Conservation (phyloP, 2,329 filamentous ascomycete species). For the Lecanosticta acicola region DNA sequence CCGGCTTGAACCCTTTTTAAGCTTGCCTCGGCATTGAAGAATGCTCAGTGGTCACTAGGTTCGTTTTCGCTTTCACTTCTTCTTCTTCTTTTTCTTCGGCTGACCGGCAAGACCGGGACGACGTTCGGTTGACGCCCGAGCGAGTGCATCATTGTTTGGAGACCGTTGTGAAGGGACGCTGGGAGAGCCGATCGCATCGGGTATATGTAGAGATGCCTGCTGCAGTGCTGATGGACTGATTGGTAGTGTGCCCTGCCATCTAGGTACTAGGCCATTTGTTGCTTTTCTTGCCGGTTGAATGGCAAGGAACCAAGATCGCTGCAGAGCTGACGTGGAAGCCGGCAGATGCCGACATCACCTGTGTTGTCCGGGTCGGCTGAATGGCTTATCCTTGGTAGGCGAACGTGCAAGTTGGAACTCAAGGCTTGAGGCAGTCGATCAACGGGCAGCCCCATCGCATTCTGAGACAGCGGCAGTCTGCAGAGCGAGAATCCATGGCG, state of each 20-base stretch:
- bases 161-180: neutral
- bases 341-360: neutral
- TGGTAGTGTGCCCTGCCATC: neutral
- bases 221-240: neutral
- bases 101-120: neutral
- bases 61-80: no score
- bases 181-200: neutral
- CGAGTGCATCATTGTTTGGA: neutral
- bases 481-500: neutral
- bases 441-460: conserved; percentile 5
- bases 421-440: conserved; percentile 1
- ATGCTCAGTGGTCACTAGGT: no score
- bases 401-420: neutral
- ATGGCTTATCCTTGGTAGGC: neutral
- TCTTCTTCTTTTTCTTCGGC: neutral
- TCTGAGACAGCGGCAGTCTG: conserved; percentile 3
- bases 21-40: neutral
- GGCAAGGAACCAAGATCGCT: neutral
- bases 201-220: neutral
- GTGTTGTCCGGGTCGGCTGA: neutral
- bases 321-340: neutral
- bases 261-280: neutral
- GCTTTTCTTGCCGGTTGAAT: no score
- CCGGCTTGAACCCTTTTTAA: neutral
- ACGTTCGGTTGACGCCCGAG: neutral